Evolutionary conservation across 2,329 filamentous ascomycete species (phyloP), one percentile per base, ranked within the genome.

Genomic region (Colletotrichum liaoningense): DNA sequence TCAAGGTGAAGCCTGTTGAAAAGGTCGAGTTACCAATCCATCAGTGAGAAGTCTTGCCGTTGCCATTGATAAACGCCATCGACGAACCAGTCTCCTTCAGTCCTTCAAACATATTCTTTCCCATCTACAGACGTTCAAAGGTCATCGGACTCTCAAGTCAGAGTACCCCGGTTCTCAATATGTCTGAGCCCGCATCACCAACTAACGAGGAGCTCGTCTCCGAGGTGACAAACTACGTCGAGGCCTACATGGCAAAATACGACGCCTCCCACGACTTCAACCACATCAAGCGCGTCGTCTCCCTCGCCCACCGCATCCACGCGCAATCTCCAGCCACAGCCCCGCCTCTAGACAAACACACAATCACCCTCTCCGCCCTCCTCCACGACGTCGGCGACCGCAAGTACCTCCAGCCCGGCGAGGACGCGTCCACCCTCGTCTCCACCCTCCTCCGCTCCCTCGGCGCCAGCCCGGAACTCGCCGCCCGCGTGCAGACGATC

Each of bases 321-420:
- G 26, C 74, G 24, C 55, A 60, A 5, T 77, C 80, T 7, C 74
- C 79, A 52, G 69, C 77, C 14, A 57, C 77, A 11, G 56, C 55
- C 5, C 69, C 76, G 52, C 57, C 78, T 22, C 79, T 84, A 35
- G 87, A 94, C 80, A 84, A 83, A 4, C 84, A 86, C 12, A 82
- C 91, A 30, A 86, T 97, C 75, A 90, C 90, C 33, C 90, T 97
- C 30, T 86, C 91, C 1, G 94, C 93, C 1, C 87, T 95, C 5
- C 88, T 96, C n/a, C 95, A 98, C 84, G 95, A 98, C 78, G 92
- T 97, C 22, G 94, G 94, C 74, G 95, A 98, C 84, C 91, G 89
- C 81, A 98, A 97, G 84, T 97, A 97, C 81, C 82, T 92, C 19
- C 79, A 85, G 68, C 85, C 88, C 1, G 88, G 87, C 68, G 86